Base-by-base conservation (phyloP, 2,329 filamentous ascomycete species). In the Trichoderma sp. region DNA sequence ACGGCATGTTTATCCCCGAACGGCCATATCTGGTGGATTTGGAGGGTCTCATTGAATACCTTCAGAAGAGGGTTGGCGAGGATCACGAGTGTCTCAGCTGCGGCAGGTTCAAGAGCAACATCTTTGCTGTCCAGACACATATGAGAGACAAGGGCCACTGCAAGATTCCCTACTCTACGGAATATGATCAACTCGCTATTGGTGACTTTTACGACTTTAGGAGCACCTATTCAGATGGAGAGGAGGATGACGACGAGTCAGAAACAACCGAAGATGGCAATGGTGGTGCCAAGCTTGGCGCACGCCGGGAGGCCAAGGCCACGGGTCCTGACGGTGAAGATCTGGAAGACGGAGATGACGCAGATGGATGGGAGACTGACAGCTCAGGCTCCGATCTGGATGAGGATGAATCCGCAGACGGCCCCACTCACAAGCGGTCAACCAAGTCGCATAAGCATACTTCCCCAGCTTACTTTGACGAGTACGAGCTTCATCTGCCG, bases 121-220 rank as follows among this genome's bases (percentile, higher is more conserved):
- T 91, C 0, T 89, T 90, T 69, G 95, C 92, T 21, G 89, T 94
- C 31, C 94, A 97, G 77, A 97, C 94, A 0, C 96, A 99, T 79
- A 99, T 99, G 96, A 90, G 93, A 56, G 96, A 99, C 79, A 95
- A 94, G 78, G 92, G 93, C 0, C 96, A 99, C 81, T 98, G 95
- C 86, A 97, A 94, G 87, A 96, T 99, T 74, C 94, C 93, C 0
- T 99, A 95, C 79, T 89, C 91, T 63, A 91, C 90, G 0, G 93
- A 97, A 77, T 91, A 92, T 43, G 94, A 98, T 77, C 93, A 97
- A 82, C 87, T 98, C 35, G 93, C 96, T 68, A 93, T 99, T 76
- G 96, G 96, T 68, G 93, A 98, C 73, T 97, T 93, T 80, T 99
- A 99, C 80, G 96, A 99, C 78, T 99, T 99, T 86, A 88, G 92